These are phyloP conservation scores for Periconia sp. DNA, from an alignment of 2,329 filamentous ascomycete species.

Conservation along the genomic window DNA sequence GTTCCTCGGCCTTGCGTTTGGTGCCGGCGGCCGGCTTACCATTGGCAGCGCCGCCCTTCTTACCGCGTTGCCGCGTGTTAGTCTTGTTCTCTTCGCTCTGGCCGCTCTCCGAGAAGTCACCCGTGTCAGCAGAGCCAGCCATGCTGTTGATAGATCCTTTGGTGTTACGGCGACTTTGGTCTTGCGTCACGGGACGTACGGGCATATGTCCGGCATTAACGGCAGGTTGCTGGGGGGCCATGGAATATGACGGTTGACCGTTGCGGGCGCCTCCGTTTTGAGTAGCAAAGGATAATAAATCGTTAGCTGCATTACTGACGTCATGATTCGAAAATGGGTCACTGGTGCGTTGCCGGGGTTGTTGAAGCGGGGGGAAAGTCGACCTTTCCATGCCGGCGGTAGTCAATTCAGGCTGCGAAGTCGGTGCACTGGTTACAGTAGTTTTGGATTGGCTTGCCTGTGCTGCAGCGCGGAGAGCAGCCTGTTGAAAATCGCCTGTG, in stretches of 20 bases:
- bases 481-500: slow-evolving; percentile 92
- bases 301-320: slow-evolving; percentile 90
- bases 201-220: slow-evolving; percentile 51
- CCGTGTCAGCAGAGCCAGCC: slow-evolving; percentile 54
- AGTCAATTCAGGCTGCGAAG: slow-evolving; percentile 48
- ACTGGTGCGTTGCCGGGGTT: slow-evolving; percentile 46
- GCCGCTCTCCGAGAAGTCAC: slow-evolving; percentile 71
- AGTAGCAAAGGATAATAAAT: slow-evolving; percentile 80
- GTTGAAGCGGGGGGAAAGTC: slow-evolving; percentile 48
- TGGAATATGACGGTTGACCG: slow-evolving; percentile 54
- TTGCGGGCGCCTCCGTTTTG: slow-evolving; percentile 63
- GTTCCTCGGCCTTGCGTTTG: slow-evolving; percentile 78
- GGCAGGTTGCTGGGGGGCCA: slow-evolving; percentile 42
- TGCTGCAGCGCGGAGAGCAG: slow-evolving; percentile 77
- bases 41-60: slow-evolving; percentile 40
- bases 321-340: slow-evolving; percentile 86
- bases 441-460: slow-evolving; percentile 45
- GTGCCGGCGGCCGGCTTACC: slow-evolving; percentile 38
- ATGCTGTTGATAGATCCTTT: slow-evolving; percentile 62
- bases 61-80: slow-evolving; percentile 44
- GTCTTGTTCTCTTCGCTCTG: slow-evolving; percentile 66
- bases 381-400: slow-evolving; percentile 56
- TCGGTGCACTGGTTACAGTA: slow-evolving; percentile 43
- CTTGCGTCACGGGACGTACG: slow-evolving; percentile 50
- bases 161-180: slow-evolving; percentile 53